Evolutionary conservation across 805 yeast species (phyloP).

Genomic region (Candida odintsovae): DNA sequence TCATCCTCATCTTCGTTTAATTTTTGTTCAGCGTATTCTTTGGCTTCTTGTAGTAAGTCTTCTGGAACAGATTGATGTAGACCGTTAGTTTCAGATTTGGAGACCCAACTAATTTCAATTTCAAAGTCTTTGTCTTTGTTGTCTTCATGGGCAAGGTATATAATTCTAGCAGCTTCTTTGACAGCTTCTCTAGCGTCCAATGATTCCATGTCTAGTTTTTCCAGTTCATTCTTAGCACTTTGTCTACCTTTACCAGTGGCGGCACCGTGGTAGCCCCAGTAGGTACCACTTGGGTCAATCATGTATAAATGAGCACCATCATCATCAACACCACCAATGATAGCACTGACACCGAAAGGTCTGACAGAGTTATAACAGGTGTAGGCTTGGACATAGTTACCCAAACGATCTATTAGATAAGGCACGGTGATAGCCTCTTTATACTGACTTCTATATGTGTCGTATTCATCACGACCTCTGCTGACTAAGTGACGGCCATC

Average conservation of each 20-base stretch:
- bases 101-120: constrained; percentile 88
- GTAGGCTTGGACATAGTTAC: constrained; percentile 89
- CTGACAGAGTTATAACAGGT: constrained; percentile 95
- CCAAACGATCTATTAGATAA: constrained; percentile 79
- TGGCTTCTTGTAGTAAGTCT: constrained; percentile 76
- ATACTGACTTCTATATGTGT: constrained; percentile 68
- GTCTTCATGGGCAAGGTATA: constrained; percentile 93
- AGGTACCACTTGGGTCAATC: constrained; percentile 96
- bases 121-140: constrained; percentile 97
- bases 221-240: constrained; percentile 94
- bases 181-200: constrained; percentile 78
- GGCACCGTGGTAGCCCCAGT: constrained; percentile 97
- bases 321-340: constrained; percentile 89
- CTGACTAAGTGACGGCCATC: constrained; percentile 93
- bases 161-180: constrained; percentile 89
- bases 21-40: constrained; percentile 75
- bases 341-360: constrained; percentile 92
- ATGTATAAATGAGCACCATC: constrained; percentile 90
- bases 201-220: constrained; percentile 68
- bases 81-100: constrained; percentile 70
- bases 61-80: constrained; percentile 76
- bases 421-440: constrained; percentile 74
- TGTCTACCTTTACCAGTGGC: constrained; percentile 99
- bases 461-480: constrained; percentile 90
- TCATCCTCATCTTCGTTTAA: constrained; percentile 71